A percentile compares a stretch with the other conserved stretches of the same genome.
Evolutionary conservation across 2,329 filamentous ascomycete genomes (phyloP).

Genomic region (Aspergillus eucalypticola): DNA sequence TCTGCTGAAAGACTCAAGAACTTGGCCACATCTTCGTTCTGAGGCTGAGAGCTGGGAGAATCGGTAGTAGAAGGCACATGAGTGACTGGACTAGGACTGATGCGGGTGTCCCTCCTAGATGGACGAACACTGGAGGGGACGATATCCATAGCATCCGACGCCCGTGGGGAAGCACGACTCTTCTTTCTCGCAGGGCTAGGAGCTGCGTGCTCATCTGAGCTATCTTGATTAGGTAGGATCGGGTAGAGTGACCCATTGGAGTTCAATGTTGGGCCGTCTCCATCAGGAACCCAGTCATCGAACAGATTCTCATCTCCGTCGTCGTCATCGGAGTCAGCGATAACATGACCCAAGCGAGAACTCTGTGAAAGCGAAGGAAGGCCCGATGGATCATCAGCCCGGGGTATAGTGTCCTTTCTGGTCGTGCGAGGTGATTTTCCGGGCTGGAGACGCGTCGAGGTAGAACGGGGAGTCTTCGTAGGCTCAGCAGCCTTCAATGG

Average conservation of each 20-base stretch:
- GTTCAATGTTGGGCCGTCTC: slow-evolving; percentile 25
- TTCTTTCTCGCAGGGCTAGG: slow-evolving; percentile 1
- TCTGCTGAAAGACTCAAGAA: slow-evolving; percentile 34
- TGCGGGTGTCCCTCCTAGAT: background rate
- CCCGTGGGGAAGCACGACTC: slow-evolving; percentile 4
- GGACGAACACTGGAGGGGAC: background rate
- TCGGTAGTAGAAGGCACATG: slow-evolving; percentile 9
- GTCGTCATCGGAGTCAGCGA: slow-evolving; percentile 38
- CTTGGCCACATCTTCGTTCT: slow-evolving; percentile 28
- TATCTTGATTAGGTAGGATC: slow-evolving; percentile 27
- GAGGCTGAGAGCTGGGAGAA: slow-evolving; percentile 17
- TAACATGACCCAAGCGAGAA: slow-evolving; percentile 22
- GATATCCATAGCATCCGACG: slow-evolving; percentile 4
- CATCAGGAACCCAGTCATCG: slow-evolving; percentile 25
- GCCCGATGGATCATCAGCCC: slow-evolving; percentile 10
- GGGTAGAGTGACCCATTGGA: slow-evolving; percentile 32
- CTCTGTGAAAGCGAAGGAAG: slow-evolving; percentile 3
- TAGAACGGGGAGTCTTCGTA: slow-evolving; percentile 2
- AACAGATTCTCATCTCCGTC: slow-evolving; percentile 31
- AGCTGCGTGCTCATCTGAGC: slow-evolving; percentile 10
- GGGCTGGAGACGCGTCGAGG: background rate
- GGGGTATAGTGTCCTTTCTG: slow-evolving; percentile 10
- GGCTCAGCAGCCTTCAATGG: slow-evolving; percentile 17
- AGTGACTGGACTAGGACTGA: slow-evolving; percentile 16
- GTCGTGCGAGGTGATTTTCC: slow-evolving; percentile 9